Evolutionary conservation across 306 rosid species (phyloP).

Genomic region (Fagus crenata): DNA sequence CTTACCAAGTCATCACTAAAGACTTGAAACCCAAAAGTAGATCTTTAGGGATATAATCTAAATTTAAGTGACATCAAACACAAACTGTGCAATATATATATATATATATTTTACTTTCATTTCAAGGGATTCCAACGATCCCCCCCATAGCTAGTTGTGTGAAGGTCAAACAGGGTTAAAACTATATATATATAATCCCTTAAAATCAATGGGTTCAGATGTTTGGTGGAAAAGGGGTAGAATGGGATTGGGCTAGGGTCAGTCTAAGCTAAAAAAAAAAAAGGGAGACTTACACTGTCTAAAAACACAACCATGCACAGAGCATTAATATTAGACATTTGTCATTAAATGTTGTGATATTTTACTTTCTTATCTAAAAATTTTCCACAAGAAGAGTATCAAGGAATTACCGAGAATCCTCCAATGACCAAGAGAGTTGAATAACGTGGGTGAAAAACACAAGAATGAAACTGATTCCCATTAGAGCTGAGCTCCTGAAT

Average conservation of each 20-base stretch:
- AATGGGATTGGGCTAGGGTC: background rate
- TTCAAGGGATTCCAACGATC: background rate
- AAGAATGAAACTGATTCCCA: conserved; percentile 43
- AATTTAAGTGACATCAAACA: background rate
- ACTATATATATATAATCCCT: background rate
- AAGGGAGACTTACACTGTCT: background rate
- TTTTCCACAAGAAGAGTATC: background rate
- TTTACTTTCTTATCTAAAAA: background rate
- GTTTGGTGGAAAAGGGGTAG: background rate
- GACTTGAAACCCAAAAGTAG: background rate
- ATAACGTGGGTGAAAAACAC: conserved; percentile 56
- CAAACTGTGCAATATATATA: conserved; percentile 4
- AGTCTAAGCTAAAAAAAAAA: background rate
- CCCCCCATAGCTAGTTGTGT: background rate
- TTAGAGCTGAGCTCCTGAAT: conserved; percentile 42
- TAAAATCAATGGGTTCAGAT: background rate
- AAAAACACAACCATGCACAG: background rate
- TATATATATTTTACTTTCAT: background rate
- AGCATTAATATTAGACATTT: background rate
- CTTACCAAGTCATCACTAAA: background rate
- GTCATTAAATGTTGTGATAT: background rate
- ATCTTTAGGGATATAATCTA: background rate
- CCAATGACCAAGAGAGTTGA: conserved; percentile 49
- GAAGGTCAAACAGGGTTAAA: background rate
- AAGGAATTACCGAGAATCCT: conserved; percentile 42